phyloP scores from a whole-genome alignment of 2,329 filamentous ascomycete species.

The Ceratocystis ficicola region DNA sequence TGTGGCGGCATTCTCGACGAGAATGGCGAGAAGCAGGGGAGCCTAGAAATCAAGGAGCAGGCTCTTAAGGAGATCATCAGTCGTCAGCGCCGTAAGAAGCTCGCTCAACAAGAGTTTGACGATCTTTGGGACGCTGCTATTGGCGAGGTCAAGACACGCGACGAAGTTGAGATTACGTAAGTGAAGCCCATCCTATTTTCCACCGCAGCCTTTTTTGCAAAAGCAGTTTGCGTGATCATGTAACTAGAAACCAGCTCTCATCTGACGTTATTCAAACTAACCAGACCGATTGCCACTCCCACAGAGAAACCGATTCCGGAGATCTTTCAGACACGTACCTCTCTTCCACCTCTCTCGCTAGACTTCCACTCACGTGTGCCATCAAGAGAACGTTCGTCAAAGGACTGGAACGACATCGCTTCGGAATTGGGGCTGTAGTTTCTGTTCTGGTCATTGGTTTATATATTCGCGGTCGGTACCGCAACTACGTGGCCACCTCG shows the following conservation, averaged over 20 bases:
- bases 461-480: slow-evolving; percentile 55
- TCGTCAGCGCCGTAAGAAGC: slow-evolving; percentile 65
- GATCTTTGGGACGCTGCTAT: slow-evolving; percentile 69
- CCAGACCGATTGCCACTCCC: slow-evolving; percentile 61
- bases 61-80: slow-evolving; percentile 67
- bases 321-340: slow-evolving; percentile 51
- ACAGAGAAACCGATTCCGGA: slow-evolving; percentile 58
- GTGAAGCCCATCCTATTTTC: slow-evolving; percentile 29
- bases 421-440: slow-evolving; percentile 61
- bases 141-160: slow-evolving; percentile 53
- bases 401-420: slow-evolving; percentile 75
- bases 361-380: slow-evolving; percentile 75
- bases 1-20: slow-evolving; percentile 62
- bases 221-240: slow-evolving; percentile 24
- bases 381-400: slow-evolving; percentile 65
- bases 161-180: slow-evolving; percentile 51
- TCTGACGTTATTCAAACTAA: slow-evolving; percentile 57
- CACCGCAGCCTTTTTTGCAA: slow-evolving; percentile 13
- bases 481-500: slow-evolving; percentile 50
- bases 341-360: slow-evolving; percentile 79
- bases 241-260: slow-evolving; percentile 26
- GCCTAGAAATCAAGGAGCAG: slow-evolving; percentile 50
- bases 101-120: slow-evolving; percentile 82
- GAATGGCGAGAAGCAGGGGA: slow-evolving; percentile 45
- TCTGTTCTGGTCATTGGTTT: slow-evolving; percentile 38